Conservation (phyloP, 2,329 filamentous ascomycete species). For the Neoascochyta sp. region DNA sequence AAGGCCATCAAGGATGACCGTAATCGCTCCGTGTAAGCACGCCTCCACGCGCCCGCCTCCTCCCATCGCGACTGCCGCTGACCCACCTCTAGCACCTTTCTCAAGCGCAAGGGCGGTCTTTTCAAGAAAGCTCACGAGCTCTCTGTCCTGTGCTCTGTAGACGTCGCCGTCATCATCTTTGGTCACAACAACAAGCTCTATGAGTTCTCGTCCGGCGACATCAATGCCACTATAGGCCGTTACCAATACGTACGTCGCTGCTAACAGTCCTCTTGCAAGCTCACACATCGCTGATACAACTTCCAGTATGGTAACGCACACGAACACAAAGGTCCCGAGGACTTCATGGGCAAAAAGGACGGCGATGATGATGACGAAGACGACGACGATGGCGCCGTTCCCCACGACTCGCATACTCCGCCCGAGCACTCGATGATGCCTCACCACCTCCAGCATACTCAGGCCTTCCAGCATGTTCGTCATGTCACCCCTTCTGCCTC, state of each 20-base stretch:
- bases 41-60: constrained; percentile 5
- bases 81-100: constrained; percentile 69
- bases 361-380: constrained; percentile 79
- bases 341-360: constrained; percentile 77
- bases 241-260: constrained; percentile 78
- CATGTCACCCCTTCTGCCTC: constrained; percentile 82
- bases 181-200: constrained; percentile 99
- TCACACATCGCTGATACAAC: constrained; percentile 16
- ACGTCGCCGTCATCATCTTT: constrained; percentile 98
- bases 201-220: constrained; percentile 92
- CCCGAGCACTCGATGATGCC: constrained; percentile 59
- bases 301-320: constrained; percentile 82
- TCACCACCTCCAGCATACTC: constrained; percentile 49
- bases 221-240: constrained; percentile 81
- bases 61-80: constrained; percentile 19
- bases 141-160: constrained; percentile 94
- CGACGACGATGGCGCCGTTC: constrained; percentile 67
- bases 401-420: constrained; percentile 61
- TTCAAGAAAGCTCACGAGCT: constrained; percentile 99
- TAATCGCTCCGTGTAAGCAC: constrained; percentile 89
- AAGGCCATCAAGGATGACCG: constrained; percentile 99
- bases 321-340: constrained; percentile 91
- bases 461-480: constrained; percentile 74
- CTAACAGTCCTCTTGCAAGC: constrained; percentile 1
- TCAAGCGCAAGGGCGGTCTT: constrained; percentile 96